Evolutionary conservation across 768 basidiomycete genomes (phyloP), one percentile per base, ranked within the genome.

Genomic region (Galerina sulciceps): DNA sequence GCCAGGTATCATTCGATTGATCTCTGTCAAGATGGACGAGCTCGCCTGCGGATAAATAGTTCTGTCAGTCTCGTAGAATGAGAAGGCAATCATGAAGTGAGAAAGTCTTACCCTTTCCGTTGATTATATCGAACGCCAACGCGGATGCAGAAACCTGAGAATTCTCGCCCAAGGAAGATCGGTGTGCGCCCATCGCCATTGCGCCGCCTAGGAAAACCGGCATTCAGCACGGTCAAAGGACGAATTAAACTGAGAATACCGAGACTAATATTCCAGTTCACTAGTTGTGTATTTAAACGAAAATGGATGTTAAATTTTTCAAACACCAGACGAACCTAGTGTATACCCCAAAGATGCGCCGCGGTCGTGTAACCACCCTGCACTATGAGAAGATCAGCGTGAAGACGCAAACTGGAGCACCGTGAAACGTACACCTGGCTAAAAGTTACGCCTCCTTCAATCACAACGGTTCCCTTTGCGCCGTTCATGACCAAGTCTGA

Each of bases 231-330:
- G n/a, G n/a, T 18, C 6, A 1, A 23, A 3, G 23, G 10, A 10
- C 15, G 47, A n/a, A 18, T 26, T 31, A 31, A 31, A 31, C 26
- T 8, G 15, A 17, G 42, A 61, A 22, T 44, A 73, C 75, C 75
- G 47, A 76, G 72, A 14, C 71, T 75, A 37, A 76, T 76, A 53
- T 75, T 76, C 74, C 75, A 75, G 62, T 75, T 76, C 1, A 76
- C 75, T 73, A 22, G 10, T n/a, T 38, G 37, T 3, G 22, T 10
- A 13, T 35, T 22, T 1, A 45, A 31, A 31, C 8, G 26, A 31
- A 31, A 31, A 31, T 8, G 26, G 26, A 8, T n/a, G n/a, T n/a
- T n/a, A n/a, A n/a, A n/a, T 31, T 31, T 31, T 8, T 31, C 26
- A 8, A 8, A 8, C 26, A 31, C 8, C 26, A 14, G 34, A 42